Evolutionary conservation across 257 asterid genomes (phyloP), one percentile per base, ranked within the genome.

Genomic region (Capsicum rhomboideum): DNA sequence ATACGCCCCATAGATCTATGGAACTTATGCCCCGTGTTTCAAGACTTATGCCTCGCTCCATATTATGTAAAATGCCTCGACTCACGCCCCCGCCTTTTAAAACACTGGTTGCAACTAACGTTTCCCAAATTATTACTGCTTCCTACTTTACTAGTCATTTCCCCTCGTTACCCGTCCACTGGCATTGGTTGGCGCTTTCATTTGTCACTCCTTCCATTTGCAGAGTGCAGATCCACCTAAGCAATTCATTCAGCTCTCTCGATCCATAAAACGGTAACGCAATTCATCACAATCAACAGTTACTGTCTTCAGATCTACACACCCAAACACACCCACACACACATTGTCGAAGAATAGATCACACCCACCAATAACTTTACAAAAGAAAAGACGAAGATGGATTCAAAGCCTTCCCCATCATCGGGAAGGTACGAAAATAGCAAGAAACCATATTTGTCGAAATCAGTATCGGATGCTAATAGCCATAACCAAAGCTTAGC

Each of bases 401-500:
- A 93, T 86, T 92, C 95, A 77, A 88, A 89, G 88, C 92, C 96
- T 91, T 91, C 97, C 94, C 95, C 83, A 50, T 89, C 92, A 52
- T 89, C 88, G 93, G 97, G 96, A 90, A 92, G 97, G 95, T 93
- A 90, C 85, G 91, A 88, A 56, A 72, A 8, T 49, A 49, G 5
- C 80, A 49, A 23, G 37, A 75, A 23, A 1, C 81, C 18, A 75
- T 49, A 75, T 75, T 75, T 75, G 14, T 75, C 81, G 6, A 91
- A 90, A 86, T 88, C 97, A 82, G 78, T 88, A 8, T 82, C 97
- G 61, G 93, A 90, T 86, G 88, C 88, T 85, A 87, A 91, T 82
- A 92, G 94, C 80, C 85, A 82, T 31, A 82, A 44, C 90, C 99
- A 97, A 88, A 93, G 97, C 89, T 89, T 97, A 84, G 92, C 98